These are phyloP conservation scores for Heliamphora exappendiculata DNA, from an alignment of 148 eudicot genomes.

Conservation along the genomic window DNA sequence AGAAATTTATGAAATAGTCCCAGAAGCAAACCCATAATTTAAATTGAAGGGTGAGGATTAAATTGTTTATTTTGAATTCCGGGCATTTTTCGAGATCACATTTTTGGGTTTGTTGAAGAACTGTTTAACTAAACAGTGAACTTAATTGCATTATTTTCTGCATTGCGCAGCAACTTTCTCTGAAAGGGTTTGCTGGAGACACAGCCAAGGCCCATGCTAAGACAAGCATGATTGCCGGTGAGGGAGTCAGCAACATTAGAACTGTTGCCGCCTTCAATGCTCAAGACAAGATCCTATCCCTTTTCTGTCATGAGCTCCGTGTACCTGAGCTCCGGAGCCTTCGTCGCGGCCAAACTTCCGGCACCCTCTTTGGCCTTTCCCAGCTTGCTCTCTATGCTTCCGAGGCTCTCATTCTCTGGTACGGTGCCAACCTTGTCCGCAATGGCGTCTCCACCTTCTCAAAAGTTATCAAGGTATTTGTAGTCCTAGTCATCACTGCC, in stretches of 20 bases:
- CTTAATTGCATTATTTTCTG: constrained; percentile 13
- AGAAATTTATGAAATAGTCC: too few species aligned
- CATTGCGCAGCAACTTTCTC: constrained; percentile 75
- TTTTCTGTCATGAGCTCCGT: constrained; percentile 68
- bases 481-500: constrained; percentile 88
- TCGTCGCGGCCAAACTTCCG: constrained; percentile 67
- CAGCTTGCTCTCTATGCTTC: constrained; percentile 92
- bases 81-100: too few species aligned
- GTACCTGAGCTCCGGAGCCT: constrained; percentile 70
- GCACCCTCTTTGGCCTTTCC: constrained; percentile 83
- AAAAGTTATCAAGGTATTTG: constrained; percentile 87
- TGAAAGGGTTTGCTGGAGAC: constrained; percentile 99
- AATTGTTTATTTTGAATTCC: too few species aligned
- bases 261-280: constrained; percentile 99
- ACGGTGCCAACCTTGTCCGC: constrained; percentile 85
- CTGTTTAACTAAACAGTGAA: not conserved
- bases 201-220: constrained; percentile 99
- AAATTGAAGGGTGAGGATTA: too few species aligned
- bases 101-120: too few species aligned
- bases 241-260: constrained; percentile 94
- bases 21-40: too few species aligned
- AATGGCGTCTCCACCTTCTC: constrained; percentile 86
- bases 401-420: constrained; percentile 94
- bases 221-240: constrained; percentile 99
- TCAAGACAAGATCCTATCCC: constrained; percentile 73